Evolutionary conservation across 2,329 filamentous ascomycete species (phyloP).

Genomic region (Penicillium freii): DNA sequence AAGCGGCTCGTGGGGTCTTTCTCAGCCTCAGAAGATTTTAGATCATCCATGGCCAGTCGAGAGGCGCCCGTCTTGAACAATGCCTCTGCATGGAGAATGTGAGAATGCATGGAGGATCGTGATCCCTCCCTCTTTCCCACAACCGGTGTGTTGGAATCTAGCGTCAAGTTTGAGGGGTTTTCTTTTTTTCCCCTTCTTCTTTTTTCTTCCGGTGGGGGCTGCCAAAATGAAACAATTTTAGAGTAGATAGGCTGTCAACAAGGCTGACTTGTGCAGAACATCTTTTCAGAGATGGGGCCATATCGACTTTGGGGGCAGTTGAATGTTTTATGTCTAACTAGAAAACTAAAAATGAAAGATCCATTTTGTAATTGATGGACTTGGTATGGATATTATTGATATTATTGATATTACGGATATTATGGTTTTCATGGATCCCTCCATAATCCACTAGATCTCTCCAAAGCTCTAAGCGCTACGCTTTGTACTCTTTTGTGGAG

Average conservation of each 20-base stretch:
- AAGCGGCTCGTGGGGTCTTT: conserved; percentile 18
- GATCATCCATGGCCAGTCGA: conserved; percentile 18
- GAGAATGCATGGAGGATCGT: background rate
- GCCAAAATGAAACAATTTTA: background rate
- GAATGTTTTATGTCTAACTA: too few relatives aligned
- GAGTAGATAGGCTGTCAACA: background rate
- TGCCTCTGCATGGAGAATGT: background rate
- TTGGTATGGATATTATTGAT: background rate
- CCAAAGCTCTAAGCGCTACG: conserved; percentile 6
- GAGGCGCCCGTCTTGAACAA: conserved; percentile 14
- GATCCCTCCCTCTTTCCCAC: background rate
- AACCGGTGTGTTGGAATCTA: conserved; percentile 1
- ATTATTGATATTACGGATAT: background rate
- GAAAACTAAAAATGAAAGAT: background rate
- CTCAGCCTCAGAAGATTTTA: conserved; percentile 22
- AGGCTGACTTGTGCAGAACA: conserved; percentile 1
- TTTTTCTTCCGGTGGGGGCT: background rate
- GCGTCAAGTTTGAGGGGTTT: background rate
- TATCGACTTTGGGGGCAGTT: background rate
- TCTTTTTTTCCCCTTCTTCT: background rate
- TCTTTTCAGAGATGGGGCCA: background rate
- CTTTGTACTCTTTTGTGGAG: conserved; percentile 7
- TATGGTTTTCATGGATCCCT: background rate
- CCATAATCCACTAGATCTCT: background rate
- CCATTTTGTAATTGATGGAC: background rate